Percentiles rank a stretch among this genome's conserved stretches.
These are phyloP conservation scores for Dendryphion nanum DNA, from an alignment of 2,329 filamentous ascomycete genomes.

Conservation along the genomic window DNA sequence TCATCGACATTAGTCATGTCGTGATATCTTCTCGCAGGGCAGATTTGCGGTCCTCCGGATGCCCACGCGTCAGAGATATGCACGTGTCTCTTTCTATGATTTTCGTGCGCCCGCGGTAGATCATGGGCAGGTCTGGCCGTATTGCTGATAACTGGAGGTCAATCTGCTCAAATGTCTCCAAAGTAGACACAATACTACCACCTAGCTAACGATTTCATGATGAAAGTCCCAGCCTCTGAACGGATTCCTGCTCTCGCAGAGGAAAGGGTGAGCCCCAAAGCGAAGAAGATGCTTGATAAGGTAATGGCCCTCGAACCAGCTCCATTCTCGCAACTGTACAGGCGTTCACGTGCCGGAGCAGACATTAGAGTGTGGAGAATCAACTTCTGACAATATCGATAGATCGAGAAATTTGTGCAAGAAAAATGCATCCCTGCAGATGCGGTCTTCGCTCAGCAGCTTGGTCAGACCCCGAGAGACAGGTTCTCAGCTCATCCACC, in stretches of 20 bases:
- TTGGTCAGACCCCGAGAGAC: slow-evolving; percentile 63
- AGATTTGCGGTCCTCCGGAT: no score
- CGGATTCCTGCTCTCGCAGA: slow-evolving; percentile 58
- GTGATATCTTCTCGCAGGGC: no score
- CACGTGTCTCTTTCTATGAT: no score
- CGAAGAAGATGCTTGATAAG: slow-evolving; percentile 78
- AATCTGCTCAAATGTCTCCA: slow-evolving; percentile 1
- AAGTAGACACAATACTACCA: slow-evolving; percentile 1
- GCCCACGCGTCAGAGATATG: no score
- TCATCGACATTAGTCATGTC: slow-evolving; percentile 14
- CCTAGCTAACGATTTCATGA: slow-evolving; percentile 33
- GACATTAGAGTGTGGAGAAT: no score
- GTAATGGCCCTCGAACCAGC: no score
- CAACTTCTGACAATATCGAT: background rate
- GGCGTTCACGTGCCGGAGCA: no score
- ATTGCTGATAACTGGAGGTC: slow-evolving; percentile 2
- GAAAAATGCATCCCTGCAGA: slow-evolving; percentile 77
- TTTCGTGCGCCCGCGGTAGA: no score
- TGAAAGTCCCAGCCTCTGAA: slow-evolving; percentile 49
- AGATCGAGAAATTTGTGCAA: slow-evolving; percentile 89
- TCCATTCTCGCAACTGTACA: no score
- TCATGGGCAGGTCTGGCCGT: no score
- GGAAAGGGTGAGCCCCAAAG: slow-evolving; percentile 75
- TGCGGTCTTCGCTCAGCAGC: slow-evolving; percentile 70
- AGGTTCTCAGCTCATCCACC: slow-evolving; percentile 72